Evolutionary conservation across 202 grass and related monocot genomes (phyloP), one percentile per base, ranked within the genome.

Genomic region (Carex arenaria): DNA sequence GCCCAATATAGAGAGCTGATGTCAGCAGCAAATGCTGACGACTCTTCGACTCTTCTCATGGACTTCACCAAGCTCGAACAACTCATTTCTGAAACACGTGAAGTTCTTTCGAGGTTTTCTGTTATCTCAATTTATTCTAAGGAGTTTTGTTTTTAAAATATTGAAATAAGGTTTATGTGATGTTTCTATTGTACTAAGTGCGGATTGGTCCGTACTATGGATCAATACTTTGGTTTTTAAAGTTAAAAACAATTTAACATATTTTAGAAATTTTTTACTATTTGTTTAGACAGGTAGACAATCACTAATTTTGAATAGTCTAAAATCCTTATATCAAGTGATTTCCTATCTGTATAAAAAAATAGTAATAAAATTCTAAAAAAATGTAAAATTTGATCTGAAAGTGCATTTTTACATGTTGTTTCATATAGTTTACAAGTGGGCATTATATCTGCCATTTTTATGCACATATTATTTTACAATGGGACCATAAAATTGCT

Each of bases 11-110:
- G 90, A 65, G 89, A 98, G 47, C 87, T 92, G 74, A 42, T 42
- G 40, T 8, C 40, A 42, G 89, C 96, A 69, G 79, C 86, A 23
- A 87, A 49, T n/a, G 92, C 47, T 5, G 85, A 89, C 53, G 91
- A 92, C 74, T 88, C 94, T 60, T 88, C 88, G 26, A 88, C 89
- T 71, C 74, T 89, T 79, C 75, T 90, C 55, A 95, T 94, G 71
- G 96, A 96, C 85, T 85, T 86, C 81, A 82, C 86, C 89, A 99
- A 96, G 82, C 93, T 99, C n/a, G 90, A 94, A 40, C 96, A 99
- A 76, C 82, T 99, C 70, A 89, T 99, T 85, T 84, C 88, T 30
- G 91, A 99, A 89, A 96, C 93, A 80, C 88, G 88, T 54, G 81
- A 85, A 74, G 91, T 94, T 68, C 83, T 99, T 80, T 91, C 91